Conservation (phyloP, 192 early-diverging fungal genomes). For the Ambispora gerdemannii region DNA sequence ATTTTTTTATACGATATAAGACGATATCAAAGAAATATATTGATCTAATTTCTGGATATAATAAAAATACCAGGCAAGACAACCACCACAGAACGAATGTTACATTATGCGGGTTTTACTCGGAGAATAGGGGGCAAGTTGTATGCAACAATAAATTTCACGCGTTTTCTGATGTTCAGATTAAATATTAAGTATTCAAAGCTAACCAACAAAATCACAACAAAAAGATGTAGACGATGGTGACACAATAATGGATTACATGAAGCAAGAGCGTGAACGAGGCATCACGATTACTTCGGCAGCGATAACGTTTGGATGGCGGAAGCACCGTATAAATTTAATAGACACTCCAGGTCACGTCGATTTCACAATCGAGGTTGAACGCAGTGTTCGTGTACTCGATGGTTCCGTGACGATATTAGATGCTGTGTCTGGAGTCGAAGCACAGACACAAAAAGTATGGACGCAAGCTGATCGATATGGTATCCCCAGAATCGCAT, state of each 20-base stretch:
- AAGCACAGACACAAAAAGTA: slow-evolving; percentile 96
- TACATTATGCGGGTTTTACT: slow-evolving; percentile 91
- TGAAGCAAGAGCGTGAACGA: slow-evolving; percentile 82
- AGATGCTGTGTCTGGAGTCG: slow-evolving; percentile 95
- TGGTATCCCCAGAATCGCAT: slow-evolving; percentile 74
- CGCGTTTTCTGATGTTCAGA: neutral
- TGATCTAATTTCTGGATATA: neutral
- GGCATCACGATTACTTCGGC: slow-evolving; percentile 95
- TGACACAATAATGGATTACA: slow-evolving; percentile 92
- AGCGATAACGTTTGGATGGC: slow-evolving; percentile 62
- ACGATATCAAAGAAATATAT: neutral
- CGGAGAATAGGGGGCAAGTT: slow-evolving; percentile 75
- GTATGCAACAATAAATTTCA: neutral
- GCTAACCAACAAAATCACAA: no score
- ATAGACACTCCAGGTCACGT: slow-evolving; percentile 97
- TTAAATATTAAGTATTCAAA: neutral
- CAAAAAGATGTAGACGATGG: slow-evolving; percentile 80
- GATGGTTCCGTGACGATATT: slow-evolving; percentile 90
- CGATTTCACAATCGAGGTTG: slow-evolving; percentile 96
- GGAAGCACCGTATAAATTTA: slow-evolving; percentile 64
- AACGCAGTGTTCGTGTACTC: slow-evolving; percentile 85
- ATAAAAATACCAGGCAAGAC: slow-evolving; percentile 60
- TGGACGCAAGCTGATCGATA: slow-evolving; percentile 87
- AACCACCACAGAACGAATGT: slow-evolving; percentile 97
- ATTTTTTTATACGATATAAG: neutral